Base-by-base conservation (phyloP, 2,329 filamentous ascomycete species). In the Botrytis fabae region DNA sequence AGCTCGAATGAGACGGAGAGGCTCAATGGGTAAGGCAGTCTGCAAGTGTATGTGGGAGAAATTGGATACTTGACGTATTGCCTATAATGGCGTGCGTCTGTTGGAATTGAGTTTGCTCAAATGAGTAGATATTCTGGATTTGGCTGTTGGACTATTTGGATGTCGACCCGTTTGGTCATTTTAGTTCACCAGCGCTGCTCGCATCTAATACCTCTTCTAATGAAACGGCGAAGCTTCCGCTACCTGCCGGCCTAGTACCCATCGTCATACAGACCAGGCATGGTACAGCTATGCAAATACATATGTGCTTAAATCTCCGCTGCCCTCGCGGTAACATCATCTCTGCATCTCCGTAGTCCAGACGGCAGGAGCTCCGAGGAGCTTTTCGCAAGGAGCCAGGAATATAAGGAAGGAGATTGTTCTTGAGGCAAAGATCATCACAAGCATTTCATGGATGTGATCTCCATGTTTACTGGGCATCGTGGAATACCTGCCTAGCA, bases 351-450 rank as follows among this genome's bases (percentile, higher is more conserved):
- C 25, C 25, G 25, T 63, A 28, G n/a, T 54, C n/a, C n/a, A 51
- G 7, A 51, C 5, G 48, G 51, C 8, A 54, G 51, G 51, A 28
- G 51, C n/a, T 25, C 16, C 14, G 63, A n/a, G 46, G 25, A 66
- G 63, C 28, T 65, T 65, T 65, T 65, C 42, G 62, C 20, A 48
- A 38, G 63, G 32, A 66, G 46, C 64, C 46, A 66, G 46, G 64
- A 54, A 54, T n/a, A 25, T 38, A 18, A 16, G 61, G 61, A 63
- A 32, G 40, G 61, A 64, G 18, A 22, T 32, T 28, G 44, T 35
- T 54, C 22, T 40, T 28, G 46, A 54, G 64, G 64, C 1, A 57
- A 68, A 28, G 64, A 68, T 68, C 46, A 68, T 28, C 64, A 66
- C 44, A n/a, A 66, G 12, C 63, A 65, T 65, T 42, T 62, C 38